These are phyloP conservation scores for Canavalia ensiformis DNA, from an alignment of 306 rosid genomes.

Conservation along the genomic window DNA sequence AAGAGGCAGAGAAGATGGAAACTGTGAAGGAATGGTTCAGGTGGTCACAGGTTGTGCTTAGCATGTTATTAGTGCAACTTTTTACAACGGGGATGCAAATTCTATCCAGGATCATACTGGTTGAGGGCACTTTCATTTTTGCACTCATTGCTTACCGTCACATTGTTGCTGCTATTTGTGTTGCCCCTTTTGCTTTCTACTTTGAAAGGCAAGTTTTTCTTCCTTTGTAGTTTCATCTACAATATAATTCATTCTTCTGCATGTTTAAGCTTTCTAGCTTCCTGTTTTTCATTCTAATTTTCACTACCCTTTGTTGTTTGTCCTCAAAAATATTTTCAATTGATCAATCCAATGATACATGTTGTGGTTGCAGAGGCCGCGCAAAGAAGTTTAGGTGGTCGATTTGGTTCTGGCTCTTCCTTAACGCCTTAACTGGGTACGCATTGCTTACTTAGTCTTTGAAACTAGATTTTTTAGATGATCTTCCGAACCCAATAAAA, in stretches of 20 bases:
- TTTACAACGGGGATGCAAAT: constrained; percentile 64
- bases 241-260: neutral
- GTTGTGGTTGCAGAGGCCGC: constrained; percentile 53
- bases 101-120: constrained; percentile 57
- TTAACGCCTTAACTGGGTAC: constrained; percentile 73
- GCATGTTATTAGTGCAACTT: constrained; percentile 66
- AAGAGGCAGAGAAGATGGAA: neutral
- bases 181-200: constrained; percentile 72
- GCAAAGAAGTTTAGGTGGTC: constrained; percentile 52
- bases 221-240: neutral
- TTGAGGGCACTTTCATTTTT: constrained; percentile 64
- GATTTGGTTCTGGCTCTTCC: constrained; percentile 68
- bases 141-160: constrained; percentile 72
- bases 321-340: neutral
- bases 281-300: neutral
- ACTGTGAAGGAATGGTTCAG: constrained; percentile 44
- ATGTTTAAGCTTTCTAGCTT: neutral
- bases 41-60: constrained; percentile 48
- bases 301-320: neutral
- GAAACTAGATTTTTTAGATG: neutral
- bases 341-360: no score
- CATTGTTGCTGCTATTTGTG: constrained; percentile 65
- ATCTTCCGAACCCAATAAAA: neutral
- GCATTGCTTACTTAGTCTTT: neutral
- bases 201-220: constrained; percentile 57